Base-by-base conservation (phyloP, 371 early-diverging fungal genomes). In the Mucor saturninus region DNA sequence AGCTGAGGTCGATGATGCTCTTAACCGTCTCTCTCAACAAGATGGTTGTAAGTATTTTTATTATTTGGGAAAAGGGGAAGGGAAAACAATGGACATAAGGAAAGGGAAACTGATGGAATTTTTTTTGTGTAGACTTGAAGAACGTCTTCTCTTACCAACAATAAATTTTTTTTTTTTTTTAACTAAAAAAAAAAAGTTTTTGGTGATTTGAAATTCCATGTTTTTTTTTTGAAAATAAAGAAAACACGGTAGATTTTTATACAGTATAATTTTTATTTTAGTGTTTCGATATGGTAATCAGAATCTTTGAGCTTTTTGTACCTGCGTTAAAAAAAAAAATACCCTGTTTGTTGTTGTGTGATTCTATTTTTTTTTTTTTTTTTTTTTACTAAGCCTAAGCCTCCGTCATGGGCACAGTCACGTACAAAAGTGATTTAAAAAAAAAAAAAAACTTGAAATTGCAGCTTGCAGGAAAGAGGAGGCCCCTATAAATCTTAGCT, bases 1-100 rank as follows among this genome's bases (percentile, higher is more conserved):
- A 64, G 94, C 93, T 62, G 97, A 98, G 87, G 83, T 93, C 65
- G 98, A 98, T 76, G 98, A 98, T 85, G 92, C 95, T 72, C 72
- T 98, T 71, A 97, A 98, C 96, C 92, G 97, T 69, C 86, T 98
- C 64, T 91, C 95, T 70, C 91, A 94, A 78, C 74, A 88, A 72
- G 94, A 95, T 83, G 98, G 98, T 54, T 76, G 82, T 81, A 81
- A 73, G 82, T 76, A 59, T 31, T 14, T 48, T 21, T 52, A 3
- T 59, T 53, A 43, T 32, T 30, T 21, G 21, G 21, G 21, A 1
- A 21, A 21, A 21, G 21, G 21, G 21, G 31, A 28, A 28, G 13
- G 14, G 13, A 29, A 30, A 45, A 29, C 8, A 35, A 8, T 4
- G 8, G 6, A 8, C 1, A 8, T 35, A 35, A 35, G 35, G 35